These are phyloP conservation scores for Ormosia semicastrata DNA, from an alignment of 306 rosid species.

Conservation along the genomic window DNA sequence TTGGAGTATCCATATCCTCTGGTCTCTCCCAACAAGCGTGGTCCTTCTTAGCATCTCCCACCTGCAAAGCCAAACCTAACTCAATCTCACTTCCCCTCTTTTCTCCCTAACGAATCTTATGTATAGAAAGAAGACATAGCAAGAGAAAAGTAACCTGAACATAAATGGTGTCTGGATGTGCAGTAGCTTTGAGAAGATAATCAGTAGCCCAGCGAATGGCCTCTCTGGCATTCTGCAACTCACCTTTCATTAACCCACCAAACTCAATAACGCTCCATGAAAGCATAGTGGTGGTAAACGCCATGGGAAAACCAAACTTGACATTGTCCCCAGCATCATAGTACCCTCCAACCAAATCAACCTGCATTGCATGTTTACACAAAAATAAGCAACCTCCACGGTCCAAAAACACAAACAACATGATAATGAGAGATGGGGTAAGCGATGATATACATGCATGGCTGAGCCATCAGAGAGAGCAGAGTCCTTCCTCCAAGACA, in stretches of 20 bases:
- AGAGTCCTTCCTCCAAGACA: slow-evolving; percentile 83
- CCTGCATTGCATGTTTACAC: slow-evolving; percentile 57
- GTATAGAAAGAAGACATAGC: neutral
- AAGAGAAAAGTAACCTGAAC: slow-evolving; percentile 61
- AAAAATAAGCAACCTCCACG: slow-evolving; percentile 22
- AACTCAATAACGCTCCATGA: slow-evolving; percentile 97
- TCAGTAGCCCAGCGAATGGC: slow-evolving; percentile 94
- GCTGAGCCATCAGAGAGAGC: slow-evolving; percentile 87
- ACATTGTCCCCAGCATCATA: slow-evolving; percentile 99
- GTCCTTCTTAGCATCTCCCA: slow-evolving; percentile 84
- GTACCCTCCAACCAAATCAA: slow-evolving; percentile 97
- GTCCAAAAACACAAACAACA: neutral
- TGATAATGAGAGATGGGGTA: neutral
- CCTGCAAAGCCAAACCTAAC: slow-evolving; percentile 41
- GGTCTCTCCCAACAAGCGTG: slow-evolving; percentile 99
- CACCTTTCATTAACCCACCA: slow-evolving; percentile 86
- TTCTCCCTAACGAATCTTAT: neutral
- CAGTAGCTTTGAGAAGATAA: slow-evolving; percentile 92
- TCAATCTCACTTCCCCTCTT: neutral
- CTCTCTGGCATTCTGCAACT: slow-evolving; percentile 66
- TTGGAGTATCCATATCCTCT: slow-evolving; percentile 95
- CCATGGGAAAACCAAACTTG: slow-evolving; percentile 97
- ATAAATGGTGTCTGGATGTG: slow-evolving; percentile 70
- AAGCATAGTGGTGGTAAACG: slow-evolving; percentile 92
- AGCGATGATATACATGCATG: slow-evolving; percentile 46